Evolutionary conservation across 176 grass and related monocot genomes (phyloP), one percentile per base, ranked within the genome.

Genomic region (Pharus latifolius): DNA sequence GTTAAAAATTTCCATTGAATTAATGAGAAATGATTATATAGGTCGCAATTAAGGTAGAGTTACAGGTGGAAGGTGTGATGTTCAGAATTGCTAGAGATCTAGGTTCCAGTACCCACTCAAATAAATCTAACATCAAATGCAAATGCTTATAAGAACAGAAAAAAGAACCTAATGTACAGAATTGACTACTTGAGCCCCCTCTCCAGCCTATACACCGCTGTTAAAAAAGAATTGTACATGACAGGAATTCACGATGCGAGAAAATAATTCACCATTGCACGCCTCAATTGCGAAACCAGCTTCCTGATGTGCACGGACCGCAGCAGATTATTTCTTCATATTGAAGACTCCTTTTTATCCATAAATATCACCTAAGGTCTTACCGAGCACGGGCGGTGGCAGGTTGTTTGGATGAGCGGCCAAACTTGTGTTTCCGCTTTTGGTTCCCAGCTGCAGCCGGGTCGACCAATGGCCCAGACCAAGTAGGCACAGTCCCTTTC

Each of bases 401-500:
- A 10, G 78, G 89, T 58, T 88, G 85, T 85, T 85, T 92, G 7
- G 85, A 88, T 23, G 75, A 85, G 59, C 80, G 54, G 43, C 83
- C 80, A 20, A 57, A 85, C 78, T 82, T 88, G 77, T 92, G 82
- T 45, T 85, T 88, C 63, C 73, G 49, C 62, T 83, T 92, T 56
- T 80, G 84, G 65, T 85, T 88, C 24, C 27, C 77, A 10, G 49
- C 85, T 48, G 75, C 58, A 25, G 81, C 51, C 55, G 82, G 67
- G 59, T 93, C 86, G 25, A 83, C 90, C 82, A 93, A 89, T 57
- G 90, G 90, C 24, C 90, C 90, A 1, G 90, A 93, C 86, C 86
- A 89, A 56, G 86, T 80, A 32, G 82, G 82, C 41, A 79, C 82
- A 3, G 53, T 60, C 2, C 79, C 72, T 80, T 93, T 93, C 68